Percentiles rank a stretch among this genome's conserved stretches.
These are phyloP conservation scores for Amaranthus palmeri DNA, from an alignment of 148 eudicot genomes.

Conservation along the genomic window DNA sequence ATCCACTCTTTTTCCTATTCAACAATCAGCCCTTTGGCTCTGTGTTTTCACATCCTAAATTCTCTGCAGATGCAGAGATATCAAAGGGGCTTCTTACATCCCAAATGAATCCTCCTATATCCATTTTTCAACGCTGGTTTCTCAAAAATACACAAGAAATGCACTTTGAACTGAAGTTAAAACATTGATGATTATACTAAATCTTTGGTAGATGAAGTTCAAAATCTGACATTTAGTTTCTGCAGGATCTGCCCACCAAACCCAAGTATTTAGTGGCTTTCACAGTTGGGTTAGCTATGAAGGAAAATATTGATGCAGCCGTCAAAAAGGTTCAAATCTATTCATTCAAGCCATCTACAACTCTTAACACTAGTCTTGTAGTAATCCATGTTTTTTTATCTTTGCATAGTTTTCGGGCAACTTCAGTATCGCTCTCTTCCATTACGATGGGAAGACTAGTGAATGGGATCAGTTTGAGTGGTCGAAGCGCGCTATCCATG, in stretches of 20 bases:
- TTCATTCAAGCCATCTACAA: background rate
- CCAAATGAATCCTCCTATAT: background rate
- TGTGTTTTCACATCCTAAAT: background rate
- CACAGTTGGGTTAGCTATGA: constrained; percentile 68
- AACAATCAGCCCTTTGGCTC: background rate
- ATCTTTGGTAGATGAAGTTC: background rate
- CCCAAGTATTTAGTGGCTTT: constrained; percentile 73
- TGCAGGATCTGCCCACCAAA: constrained; percentile 53
- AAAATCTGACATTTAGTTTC: constrained; percentile 10
- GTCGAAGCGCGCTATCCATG: constrained; percentile 76
- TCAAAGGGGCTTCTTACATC: background rate
- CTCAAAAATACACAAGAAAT: too few species aligned
- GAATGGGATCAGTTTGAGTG: constrained; percentile 90
- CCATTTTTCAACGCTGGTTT: background rate
- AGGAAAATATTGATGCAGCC: constrained; percentile 50
- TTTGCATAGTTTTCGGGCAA: constrained; percentile 61
- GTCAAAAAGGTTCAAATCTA: constrained; percentile 58
- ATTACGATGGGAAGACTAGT: constrained; percentile 64
- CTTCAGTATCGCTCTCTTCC: constrained; percentile 72
- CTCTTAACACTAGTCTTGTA: too few species aligned
- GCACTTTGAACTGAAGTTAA: too few species aligned
- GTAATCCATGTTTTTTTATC: background rate
- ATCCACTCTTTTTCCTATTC: background rate
- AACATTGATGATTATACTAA: too few species aligned
- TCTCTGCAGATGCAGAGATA: background rate